Conservation (phyloP, 352 stramenopile genomes). For the Stephanocyclus meneghinianus region DNA sequence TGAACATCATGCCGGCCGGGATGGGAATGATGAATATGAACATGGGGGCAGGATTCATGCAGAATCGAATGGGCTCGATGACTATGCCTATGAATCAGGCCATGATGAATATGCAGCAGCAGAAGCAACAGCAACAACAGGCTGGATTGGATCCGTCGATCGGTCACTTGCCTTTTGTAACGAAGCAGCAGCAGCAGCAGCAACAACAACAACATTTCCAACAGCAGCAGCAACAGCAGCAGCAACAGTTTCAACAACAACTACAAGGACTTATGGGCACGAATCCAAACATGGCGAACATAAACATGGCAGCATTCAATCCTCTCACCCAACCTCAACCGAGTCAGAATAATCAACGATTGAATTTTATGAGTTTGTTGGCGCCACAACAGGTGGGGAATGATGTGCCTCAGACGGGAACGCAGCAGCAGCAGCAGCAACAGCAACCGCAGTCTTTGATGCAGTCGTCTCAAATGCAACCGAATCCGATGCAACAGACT, state of each 20-base stretch:
- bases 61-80: neutral
- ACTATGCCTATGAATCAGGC: neutral
- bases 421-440: slow-evolving; percentile 1
- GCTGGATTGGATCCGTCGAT: neutral
- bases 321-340: neutral
- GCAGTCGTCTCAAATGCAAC: neutral
- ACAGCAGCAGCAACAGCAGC: neutral
- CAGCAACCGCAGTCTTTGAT: neutral
- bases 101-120: neutral
- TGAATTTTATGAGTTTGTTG: slow-evolving; percentile 6
- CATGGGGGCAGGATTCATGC: slow-evolving; percentile 8
- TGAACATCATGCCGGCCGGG: neutral
- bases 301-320: slow-evolving; percentile 9
- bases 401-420: neutral
- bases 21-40: slow-evolving; percentile 5
- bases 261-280: slow-evolving; percentile 4
- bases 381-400: neutral
- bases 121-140: neutral
- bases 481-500: neutral
- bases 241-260: neutral
- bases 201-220: neutral
- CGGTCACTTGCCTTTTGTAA: neutral
- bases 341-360: slow-evolving; percentile 1
- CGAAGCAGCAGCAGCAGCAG: neutral
- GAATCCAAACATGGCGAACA: slow-evolving; percentile 1